Base-by-base conservation (phyloP, 306 rosid genomes). In the Cicer judaicum region DNA sequence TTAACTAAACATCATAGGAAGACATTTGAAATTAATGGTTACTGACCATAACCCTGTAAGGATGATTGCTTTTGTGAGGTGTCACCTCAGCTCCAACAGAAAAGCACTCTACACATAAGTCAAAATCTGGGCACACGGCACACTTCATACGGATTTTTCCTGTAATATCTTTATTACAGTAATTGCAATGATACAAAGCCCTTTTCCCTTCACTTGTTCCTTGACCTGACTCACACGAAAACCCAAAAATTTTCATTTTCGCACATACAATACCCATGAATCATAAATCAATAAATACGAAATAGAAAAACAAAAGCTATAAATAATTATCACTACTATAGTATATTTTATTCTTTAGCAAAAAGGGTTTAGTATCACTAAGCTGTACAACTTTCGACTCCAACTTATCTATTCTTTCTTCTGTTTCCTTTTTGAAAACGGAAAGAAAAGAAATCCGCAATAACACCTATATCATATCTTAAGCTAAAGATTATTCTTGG, bases 101-200 rank as follows among this genome's bases (percentile, higher is more conserved):
- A 76, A 92, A 90, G 67, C 99, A 95, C 81, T 95, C 98, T 79
- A 94, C 80, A 72, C 99, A 95, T 44, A 95, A 87, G 78, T 95
- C 99, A 73, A 95, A 95, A 87, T 95, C 99, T 3, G 99, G 96
- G 89, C 99, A 95, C 75, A 76, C 36, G 54, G 81, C 88, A 84
- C 99, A 95, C 87, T 95, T 95, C 67, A 92, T 95, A 38, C 96
- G 96, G 76, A 95, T 86, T 83, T 90, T 95, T 62, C 99, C 99
- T 0, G 98, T 86, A 74, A 95, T 90, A 81, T 95, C 99, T 85
- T 95, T 95, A 83, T 92, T 89, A 84, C 99, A 95, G 80, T 92
- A 95, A 78, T 95, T 95, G 88, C 99, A 95, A 80, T 95, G 99
- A 84, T 95, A 92, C 79, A 86, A 71, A 66, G 95, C 99, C 80